Percentiles rank a stretch among this genome's conserved stretches.
phyloP scores from a whole-genome alignment of 2,329 filamentous ascomycete species.

The Setomelanomma holmii region DNA sequence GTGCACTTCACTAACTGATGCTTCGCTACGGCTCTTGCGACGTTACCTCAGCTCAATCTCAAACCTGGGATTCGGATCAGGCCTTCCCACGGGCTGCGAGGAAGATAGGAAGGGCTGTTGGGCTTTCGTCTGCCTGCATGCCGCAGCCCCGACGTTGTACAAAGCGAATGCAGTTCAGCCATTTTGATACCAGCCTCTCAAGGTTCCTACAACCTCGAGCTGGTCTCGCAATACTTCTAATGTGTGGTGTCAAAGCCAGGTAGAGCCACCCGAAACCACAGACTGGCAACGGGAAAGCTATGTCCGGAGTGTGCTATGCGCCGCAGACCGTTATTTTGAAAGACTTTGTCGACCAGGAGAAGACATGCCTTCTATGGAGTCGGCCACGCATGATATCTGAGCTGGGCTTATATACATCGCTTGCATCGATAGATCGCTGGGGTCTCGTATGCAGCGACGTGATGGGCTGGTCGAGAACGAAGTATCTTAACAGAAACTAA shows the following conservation, averaged over 20 bases:
- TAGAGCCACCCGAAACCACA: too few relatives aligned
- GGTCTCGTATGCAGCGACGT: too few relatives aligned
- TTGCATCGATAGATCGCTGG: too few relatives aligned
- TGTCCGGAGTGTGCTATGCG: too few relatives aligned
- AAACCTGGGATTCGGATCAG: constrained; percentile 41
- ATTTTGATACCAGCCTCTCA: constrained; percentile 19
- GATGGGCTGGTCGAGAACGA: too few relatives aligned
- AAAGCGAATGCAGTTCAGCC: constrained; percentile 10
- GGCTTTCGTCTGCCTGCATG: constrained; percentile 10
- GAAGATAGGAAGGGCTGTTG: constrained; percentile 15
- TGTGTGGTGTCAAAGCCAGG: too few relatives aligned
- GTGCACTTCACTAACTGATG: constrained; percentile 13
- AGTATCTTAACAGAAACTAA: too few relatives aligned
- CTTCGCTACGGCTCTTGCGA: constrained; percentile 27
- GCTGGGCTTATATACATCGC: too few relatives aligned
- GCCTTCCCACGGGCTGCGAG: constrained; percentile 22
- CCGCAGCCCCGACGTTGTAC: constrained; percentile 27
- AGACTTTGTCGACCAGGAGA: not conserved
- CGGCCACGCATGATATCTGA: too few relatives aligned
- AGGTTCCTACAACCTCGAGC: constrained; percentile 1
- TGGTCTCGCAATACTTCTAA: not conserved
- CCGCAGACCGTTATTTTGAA: too few relatives aligned
- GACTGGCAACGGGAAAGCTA: too few relatives aligned
- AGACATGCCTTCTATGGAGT: not conserved
- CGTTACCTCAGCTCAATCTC: constrained; percentile 38